phyloP scores from a whole-genome alignment of 2,329 filamentous ascomycete genomes.

The Phialocephala sp. region DNA sequence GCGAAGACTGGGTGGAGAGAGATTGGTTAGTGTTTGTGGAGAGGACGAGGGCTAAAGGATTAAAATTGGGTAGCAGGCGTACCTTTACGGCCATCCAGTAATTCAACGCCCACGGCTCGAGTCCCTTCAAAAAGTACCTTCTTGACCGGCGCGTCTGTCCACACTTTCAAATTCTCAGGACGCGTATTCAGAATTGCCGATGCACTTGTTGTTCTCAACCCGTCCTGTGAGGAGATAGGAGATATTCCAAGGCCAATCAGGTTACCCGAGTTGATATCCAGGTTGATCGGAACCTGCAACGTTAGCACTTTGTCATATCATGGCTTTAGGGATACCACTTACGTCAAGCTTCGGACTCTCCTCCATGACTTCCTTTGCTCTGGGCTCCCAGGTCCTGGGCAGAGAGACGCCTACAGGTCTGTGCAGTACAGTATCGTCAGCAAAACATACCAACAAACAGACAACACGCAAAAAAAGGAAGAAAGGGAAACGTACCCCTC shows the following conservation, averaged over 20 bases:
- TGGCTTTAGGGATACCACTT: too few species aligned
- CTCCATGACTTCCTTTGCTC: too few species aligned
- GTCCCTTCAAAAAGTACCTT: constrained; percentile 53
- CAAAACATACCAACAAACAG: background rate
- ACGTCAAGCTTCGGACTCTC: too few species aligned
- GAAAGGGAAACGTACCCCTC: background rate
- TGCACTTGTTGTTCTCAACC: constrained; percentile 54
- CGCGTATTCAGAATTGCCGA: constrained; percentile 52
- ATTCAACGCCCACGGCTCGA: constrained; percentile 52
- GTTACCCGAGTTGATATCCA: constrained; percentile 63
- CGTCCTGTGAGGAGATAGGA: constrained; percentile 54
- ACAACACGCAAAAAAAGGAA: background rate
- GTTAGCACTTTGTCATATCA: constrained; percentile 37
- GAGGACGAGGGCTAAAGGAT: constrained; percentile 19
- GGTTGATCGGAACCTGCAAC: constrained; percentile 47
- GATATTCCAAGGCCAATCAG: constrained; percentile 59
- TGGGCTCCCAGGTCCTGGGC: too few species aligned
- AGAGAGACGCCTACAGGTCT: too few species aligned
- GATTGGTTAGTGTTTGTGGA: constrained; percentile 42
- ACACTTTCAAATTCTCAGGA: constrained; percentile 58
- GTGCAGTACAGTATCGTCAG: background rate
- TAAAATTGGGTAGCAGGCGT: background rate
- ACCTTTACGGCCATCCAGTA: constrained; percentile 43
- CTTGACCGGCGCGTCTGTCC: constrained; percentile 54
- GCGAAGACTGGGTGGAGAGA: constrained; percentile 41